These are phyloP conservation scores for Phytophthora pistaciae DNA, from an alignment of 352 stramenopile species.

Conservation along the genomic window DNA sequence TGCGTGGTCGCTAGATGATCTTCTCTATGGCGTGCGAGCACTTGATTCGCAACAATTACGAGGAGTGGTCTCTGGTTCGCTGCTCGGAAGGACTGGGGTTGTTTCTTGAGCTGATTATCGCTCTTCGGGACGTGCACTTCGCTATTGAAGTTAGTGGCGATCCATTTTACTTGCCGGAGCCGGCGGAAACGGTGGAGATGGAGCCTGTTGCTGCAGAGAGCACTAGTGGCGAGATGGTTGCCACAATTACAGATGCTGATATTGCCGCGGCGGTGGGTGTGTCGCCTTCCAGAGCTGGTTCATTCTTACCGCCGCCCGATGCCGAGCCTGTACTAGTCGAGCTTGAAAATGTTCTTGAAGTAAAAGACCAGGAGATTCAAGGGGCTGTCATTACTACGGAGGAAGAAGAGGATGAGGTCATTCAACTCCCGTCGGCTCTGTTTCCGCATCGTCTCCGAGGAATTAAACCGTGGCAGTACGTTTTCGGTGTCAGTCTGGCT, in stretches of 20 bases:
- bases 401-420: conserved; percentile 39
- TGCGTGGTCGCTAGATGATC: conserved; percentile 62
- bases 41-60: conserved; percentile 78
- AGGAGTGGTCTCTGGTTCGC: conserved; percentile 85
- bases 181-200: conserved; percentile 15
- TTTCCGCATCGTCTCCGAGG: conserved; percentile 78
- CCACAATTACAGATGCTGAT: conserved; percentile 42
- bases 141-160: conserved; percentile 72
- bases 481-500: conserved; percentile 77
- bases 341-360: conserved; percentile 13
- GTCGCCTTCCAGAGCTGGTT: conserved; percentile 37
- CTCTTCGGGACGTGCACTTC: conserved; percentile 77
- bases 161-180: conserved; percentile 45
- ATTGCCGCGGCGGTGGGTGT: conserved; percentile 41
- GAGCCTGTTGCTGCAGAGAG: conserved; percentile 23
- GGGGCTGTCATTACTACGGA: conserved; percentile 14
- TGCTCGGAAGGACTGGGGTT: conserved; percentile 75
- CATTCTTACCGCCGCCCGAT: conserved; percentile 30
- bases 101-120: conserved; percentile 82
- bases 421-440: conserved; percentile 61
- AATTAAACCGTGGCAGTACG: conserved; percentile 87
- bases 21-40: conserved; percentile 80
- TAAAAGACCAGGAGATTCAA: conserved; percentile 26
- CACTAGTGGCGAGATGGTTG: conserved; percentile 34
- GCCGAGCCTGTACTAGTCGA: conserved; percentile 19